Conservation (phyloP, 345 rosid genomes). For the Melaleuca quinquenervia region DNA sequence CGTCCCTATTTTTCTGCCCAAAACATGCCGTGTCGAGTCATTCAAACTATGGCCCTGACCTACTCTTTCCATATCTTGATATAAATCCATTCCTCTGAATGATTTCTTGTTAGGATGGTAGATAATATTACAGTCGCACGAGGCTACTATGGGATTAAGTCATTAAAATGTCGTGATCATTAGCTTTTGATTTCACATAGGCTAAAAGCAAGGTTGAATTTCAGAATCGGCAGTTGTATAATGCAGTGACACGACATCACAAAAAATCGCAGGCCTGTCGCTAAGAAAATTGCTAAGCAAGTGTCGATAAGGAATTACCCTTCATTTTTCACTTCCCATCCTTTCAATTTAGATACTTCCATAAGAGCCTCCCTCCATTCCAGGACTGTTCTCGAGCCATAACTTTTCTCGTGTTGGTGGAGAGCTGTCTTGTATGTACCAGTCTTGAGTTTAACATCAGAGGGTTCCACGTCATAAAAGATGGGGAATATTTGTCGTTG, state of each 20-base stretch:
- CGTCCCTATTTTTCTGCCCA: not conserved
- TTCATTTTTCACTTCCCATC: not conserved
- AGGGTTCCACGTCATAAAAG: not conserved
- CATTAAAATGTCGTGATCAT: not conserved
- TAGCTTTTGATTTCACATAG: not conserved
- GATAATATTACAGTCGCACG: not conserved
- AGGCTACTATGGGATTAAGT: not conserved
- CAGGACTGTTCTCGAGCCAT: not conserved
- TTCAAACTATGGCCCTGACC: not conserved
- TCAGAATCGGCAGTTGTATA: not conserved
- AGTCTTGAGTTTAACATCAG: not conserved
- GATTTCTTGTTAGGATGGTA: not conserved
- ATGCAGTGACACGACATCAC: not conserved
- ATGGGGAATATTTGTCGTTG: not conserved
- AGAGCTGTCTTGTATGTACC: not conserved
- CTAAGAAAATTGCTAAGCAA: not conserved
- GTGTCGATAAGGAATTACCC: not conserved
- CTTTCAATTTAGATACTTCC: not conserved
- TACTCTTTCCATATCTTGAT: not conserved
- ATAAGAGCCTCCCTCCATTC: constrained; percentile 1
- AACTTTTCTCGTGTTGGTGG: not conserved
- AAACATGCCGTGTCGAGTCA: not conserved
- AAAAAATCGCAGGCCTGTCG: not conserved
- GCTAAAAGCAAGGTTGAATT: not conserved
- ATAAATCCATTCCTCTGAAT: not conserved